Evolutionary conservation across 75 land plant genomes (phyloP).

Genomic region (Cryptomeria japonica): DNA sequence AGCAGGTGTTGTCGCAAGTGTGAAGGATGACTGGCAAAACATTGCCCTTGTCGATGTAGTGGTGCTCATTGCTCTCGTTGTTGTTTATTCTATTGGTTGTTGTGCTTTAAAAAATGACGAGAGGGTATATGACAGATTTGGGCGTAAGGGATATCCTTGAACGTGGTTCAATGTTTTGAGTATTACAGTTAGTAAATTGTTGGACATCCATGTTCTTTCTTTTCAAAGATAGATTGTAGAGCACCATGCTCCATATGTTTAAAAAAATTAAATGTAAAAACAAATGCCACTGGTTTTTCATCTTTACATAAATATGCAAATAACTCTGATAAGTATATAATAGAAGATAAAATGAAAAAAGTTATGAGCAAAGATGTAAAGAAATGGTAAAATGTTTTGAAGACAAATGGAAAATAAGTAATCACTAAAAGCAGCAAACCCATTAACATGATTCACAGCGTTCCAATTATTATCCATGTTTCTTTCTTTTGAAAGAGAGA

Average conservation of each 20-base stretch:
- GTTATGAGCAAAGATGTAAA: too few species aligned
- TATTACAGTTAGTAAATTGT: neutral
- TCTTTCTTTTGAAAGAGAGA: neutral
- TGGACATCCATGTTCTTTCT: neutral
- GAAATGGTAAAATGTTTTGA: too few species aligned
- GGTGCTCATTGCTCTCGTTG: conserved; percentile 28
- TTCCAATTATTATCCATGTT: neutral
- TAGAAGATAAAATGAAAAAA: too few species aligned
- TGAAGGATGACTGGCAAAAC: conserved; percentile 38
- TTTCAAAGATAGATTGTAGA: neutral
- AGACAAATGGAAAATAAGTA: too few species aligned
- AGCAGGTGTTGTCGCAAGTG: conserved; percentile 41
- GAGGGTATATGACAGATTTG: neutral
- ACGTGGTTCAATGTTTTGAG: neutral
- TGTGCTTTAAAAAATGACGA: conserved; percentile 24
- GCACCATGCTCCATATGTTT: neutral
- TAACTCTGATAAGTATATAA: too few species aligned
- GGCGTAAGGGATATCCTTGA: neutral
- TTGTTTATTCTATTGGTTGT: conserved; percentile 54
- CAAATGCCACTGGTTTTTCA: too few species aligned
- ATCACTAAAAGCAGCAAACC: neutral
- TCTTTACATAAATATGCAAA: neutral
- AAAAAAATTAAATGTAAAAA: neutral
- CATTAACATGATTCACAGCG: too few species aligned
- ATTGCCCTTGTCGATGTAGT: conserved; percentile 32